A percentile compares a stretch with the other conserved stretches of the same genome.
Evolutionary conservation across 805 yeast species (phyloP).

Genomic region (Ogataea trehalophila): DNA sequence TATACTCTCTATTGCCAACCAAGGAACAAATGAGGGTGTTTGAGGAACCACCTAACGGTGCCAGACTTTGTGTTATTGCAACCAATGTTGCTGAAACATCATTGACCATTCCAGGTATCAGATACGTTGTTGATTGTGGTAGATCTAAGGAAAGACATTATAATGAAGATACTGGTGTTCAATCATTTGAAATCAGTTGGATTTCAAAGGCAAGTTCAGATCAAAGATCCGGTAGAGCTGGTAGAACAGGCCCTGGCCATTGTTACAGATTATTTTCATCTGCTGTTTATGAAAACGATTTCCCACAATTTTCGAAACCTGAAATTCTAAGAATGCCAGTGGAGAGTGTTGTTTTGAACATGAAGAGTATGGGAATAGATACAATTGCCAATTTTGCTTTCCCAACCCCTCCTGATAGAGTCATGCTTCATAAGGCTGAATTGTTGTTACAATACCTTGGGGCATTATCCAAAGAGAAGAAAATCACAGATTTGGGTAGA

Average conservation of each 20-base stretch:
- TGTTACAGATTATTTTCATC: slow-evolving; percentile 90
- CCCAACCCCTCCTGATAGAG: slow-evolving; percentile 79
- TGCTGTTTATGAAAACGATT: slow-evolving; percentile 86
- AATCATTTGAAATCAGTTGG: slow-evolving; percentile 89
- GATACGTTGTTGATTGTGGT: slow-evolving; percentile 95
- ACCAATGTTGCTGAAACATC: slow-evolving; percentile 98
- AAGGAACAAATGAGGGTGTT: slow-evolving; percentile 92
- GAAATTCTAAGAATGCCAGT: slow-evolving; percentile 94
- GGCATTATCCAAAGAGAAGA: slow-evolving; percentile 56
- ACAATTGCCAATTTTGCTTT: slow-evolving; percentile 89
- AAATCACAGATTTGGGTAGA: slow-evolving; percentile 72
- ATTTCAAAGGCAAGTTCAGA: slow-evolving; percentile 92
- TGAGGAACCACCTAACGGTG: slow-evolving; percentile 76
- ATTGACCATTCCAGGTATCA: slow-evolving; percentile 89
- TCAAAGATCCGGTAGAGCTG: slow-evolving; percentile 96
- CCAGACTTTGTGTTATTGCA: slow-evolving; percentile 87
- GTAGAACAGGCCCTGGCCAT: slow-evolving; percentile 98
- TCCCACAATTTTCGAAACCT: slow-evolving; percentile 77
- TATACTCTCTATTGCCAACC: slow-evolving; percentile 91
- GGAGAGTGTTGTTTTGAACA: slow-evolving; percentile 89
- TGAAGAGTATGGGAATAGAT: slow-evolving; percentile 97
- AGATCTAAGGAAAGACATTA: slow-evolving; percentile 83
- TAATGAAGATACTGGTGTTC: slow-evolving; percentile 83
- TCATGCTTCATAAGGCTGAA: slow-evolving; percentile 59
- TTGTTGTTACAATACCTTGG: slow-evolving; percentile 66